A percentile compares a stretch with the other conserved stretches of the same genome.
Evolutionary conservation across 78 protist species (phyloP).

Genomic region (Isochrysis galbana): DNA sequence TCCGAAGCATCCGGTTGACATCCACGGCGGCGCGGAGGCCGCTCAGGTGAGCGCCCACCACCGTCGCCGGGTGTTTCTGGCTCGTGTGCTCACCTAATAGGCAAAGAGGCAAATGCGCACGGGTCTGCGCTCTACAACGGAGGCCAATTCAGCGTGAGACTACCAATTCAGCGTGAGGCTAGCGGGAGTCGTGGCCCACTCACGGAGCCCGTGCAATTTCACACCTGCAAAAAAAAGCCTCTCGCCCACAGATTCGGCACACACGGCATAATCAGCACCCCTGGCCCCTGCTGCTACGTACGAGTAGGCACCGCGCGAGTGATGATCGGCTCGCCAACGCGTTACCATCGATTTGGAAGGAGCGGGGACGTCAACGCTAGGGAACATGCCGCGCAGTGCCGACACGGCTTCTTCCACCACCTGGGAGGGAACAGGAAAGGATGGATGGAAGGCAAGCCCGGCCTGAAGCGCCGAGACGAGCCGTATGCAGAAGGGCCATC

Average conservation of each 20-base stretch:
- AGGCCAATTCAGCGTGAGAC: no score
- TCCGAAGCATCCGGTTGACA: neutral
- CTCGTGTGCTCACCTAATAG: conserved; percentile 64
- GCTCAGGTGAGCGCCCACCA: conserved; percentile 46
- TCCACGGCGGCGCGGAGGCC: conserved; percentile 45
- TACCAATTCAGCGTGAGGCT: no score
- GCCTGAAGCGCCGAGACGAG: no score
- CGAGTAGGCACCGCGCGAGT: conserved; percentile 55
- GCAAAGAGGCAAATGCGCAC: no score
- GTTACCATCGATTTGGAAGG: neutral
- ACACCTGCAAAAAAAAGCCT: conserved; percentile 50
- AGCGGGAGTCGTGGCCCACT: no score
- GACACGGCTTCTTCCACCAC: neutral
- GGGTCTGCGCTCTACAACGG: no score
- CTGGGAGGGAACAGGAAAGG: no score
- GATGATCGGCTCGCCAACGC: conserved; percentile 52
- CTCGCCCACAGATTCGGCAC: neutral
- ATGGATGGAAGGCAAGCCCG: no score
- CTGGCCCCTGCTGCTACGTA: neutral
- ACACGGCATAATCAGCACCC: neutral
- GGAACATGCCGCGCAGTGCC: neutral
- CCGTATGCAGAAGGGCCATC: no score
- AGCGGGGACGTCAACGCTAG: neutral
- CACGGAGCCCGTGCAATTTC: no score
- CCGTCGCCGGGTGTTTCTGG: conserved; percentile 56